phyloP scores from a whole-genome alignment of 2,329 filamentous ascomycete species.

The Aspergillus sp. region DNA sequence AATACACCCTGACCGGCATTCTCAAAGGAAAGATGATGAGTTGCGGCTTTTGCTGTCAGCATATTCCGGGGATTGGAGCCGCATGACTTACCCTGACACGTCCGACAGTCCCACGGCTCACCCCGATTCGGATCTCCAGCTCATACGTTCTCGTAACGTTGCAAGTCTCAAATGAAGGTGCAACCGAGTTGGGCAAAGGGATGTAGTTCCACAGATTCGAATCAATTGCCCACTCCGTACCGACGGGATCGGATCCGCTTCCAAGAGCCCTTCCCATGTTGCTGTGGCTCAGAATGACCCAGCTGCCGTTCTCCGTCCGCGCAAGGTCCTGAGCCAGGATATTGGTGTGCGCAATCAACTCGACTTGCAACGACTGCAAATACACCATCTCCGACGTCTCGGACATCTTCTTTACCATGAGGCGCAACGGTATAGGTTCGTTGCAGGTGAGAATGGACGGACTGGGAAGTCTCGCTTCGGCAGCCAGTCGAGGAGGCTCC shows the following conservation, averaged over 20 bases:
- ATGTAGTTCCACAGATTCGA: conserved; percentile 61
- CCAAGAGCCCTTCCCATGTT: conserved; percentile 65
- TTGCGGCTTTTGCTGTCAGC: too few species aligned
- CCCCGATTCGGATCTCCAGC: conserved; percentile 68
- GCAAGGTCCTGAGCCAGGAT: conserved; percentile 68
- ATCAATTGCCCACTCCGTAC: conserved; percentile 61
- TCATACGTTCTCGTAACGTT: conserved; percentile 77
- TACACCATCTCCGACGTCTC: conserved; percentile 61
- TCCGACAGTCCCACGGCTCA: conserved; percentile 60
- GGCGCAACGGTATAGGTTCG: conserved; percentile 66
- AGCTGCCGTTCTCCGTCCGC: conserved; percentile 61
- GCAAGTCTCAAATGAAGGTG: conserved; percentile 79
- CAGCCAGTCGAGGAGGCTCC: conserved; percentile 51
- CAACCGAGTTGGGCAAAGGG: conserved; percentile 72
- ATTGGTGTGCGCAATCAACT: conserved; percentile 68
- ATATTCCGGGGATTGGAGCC: too few species aligned
- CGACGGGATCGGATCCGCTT: conserved; percentile 46
- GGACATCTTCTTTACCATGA: conserved; percentile 69
- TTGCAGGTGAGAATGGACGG: conserved; percentile 86
- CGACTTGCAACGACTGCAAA: conserved; percentile 69
- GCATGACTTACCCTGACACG: conserved; percentile 42
- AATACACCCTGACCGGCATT: conserved; percentile 73
- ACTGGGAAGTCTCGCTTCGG: conserved; percentile 79
- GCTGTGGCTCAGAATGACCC: conserved; percentile 63
- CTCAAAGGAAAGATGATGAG: conserved; percentile 68